A percentile compares a stretch with the other conserved stretches of the same genome.
Conservation (phyloP, 805 yeast genomes). For the Teunomyces aglyptinius region DNA sequence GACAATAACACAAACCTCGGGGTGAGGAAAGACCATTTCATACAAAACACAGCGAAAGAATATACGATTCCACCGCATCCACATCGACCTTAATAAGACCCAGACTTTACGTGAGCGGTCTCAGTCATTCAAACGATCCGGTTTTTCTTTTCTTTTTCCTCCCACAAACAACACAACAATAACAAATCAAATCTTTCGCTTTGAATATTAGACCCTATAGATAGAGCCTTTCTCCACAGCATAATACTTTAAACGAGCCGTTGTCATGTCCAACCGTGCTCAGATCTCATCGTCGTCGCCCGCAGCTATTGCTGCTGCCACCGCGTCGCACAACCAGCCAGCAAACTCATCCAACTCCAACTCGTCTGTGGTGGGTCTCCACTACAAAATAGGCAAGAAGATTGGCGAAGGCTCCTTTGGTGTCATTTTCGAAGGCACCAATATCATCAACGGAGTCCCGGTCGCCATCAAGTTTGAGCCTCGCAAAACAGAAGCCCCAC, state of each 20-base stretch:
- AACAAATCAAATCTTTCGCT: neutral
- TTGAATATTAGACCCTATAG: neutral
- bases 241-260: neutral
- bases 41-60: neutral
- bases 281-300: constrained; percentile 28
- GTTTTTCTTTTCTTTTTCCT: too few species aligned
- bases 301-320: constrained; percentile 41
- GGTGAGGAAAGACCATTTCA: constrained; percentile 3
- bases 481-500: constrained; percentile 80
- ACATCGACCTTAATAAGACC: neutral
- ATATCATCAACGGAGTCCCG: constrained; percentile 59
- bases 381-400: constrained; percentile 77
- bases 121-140: neutral
- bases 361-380: constrained; percentile 54
- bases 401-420: constrained; percentile 90
- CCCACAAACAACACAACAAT: too few species aligned
- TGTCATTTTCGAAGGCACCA: constrained; percentile 77
- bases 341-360: constrained; percentile 22
- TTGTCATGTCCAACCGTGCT: constrained; percentile 25
- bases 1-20: constrained; percentile 4
- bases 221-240: neutral
- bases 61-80: neutral
- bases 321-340: constrained; percentile 28
- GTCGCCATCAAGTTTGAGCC: constrained; percentile 85
- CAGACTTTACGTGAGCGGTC: neutral